Evolutionary conservation across 2,329 filamentous ascomycete genomes (phyloP), one percentile per base, ranked within the genome.

Genomic region (Pseudogymnoascus sp.): DNA sequence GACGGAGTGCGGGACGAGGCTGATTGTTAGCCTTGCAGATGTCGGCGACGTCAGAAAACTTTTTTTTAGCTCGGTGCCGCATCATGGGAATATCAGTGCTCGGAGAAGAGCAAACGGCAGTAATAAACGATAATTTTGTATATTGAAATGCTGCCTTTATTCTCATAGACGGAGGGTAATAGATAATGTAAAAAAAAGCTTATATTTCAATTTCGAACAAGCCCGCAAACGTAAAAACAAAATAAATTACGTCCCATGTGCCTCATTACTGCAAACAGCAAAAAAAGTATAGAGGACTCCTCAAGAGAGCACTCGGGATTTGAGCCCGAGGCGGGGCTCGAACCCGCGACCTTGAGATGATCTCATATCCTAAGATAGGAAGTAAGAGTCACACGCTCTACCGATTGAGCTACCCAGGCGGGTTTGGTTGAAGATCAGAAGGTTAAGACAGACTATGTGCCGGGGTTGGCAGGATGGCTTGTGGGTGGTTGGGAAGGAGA

Each of bases 301-400:
- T 57, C 28, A 21, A 21, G 28, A 57, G 51, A 57, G 51, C 51
- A 34, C 51, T 57, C 51, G 51, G 51, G 51, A 34, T 19, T 57
- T 57, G 51, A 57, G 51, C 51, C 51, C 51, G 51, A 57, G 51
- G 51, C 28, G 51, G 51, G 51, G 51, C 51, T 57, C 51, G 51
- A 57, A 57, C 51, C 51, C 51, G 28, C 51, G 51, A 57, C 51
- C 51, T 57, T 57, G 51, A 57, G 51, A 57, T 57, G 51, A 57
- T 57, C 51, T 57, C 28, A 36, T 57, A 57, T 57, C 51, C 41
- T 41, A 19, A 54, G 31, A 51, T 31, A 34, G 61, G 10, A 25
- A n/a, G 34, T 79, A 80, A 80, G 85, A 87, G 85, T 87, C 85
- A 86, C 81, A 87, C 84, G 85, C 84, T 88, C 85, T 88, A 87